These are phyloP conservation scores for Vitis labrusca DNA, from an alignment of 164 flowering plant species.

Conservation along the genomic window DNA sequence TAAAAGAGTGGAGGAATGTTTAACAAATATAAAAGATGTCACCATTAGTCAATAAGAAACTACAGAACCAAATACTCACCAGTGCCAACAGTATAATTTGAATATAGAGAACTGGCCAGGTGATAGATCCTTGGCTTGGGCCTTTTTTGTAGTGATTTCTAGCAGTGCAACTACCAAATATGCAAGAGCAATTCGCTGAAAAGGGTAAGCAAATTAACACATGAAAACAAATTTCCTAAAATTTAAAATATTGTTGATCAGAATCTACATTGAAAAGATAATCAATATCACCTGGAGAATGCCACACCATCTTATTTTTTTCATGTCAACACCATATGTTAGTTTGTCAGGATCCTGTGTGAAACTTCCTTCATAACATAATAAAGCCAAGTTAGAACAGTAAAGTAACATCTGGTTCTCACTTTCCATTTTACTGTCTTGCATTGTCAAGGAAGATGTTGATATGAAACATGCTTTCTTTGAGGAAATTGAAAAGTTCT, in stretches of 20 bases:
- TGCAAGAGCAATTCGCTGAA: conserved; percentile 84
- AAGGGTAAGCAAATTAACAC: conserved; percentile 10
- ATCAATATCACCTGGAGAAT: conserved; percentile 71
- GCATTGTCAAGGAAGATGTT: no score
- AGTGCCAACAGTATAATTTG: conserved; percentile 63
- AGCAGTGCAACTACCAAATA: conserved; percentile 68
- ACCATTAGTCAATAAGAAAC: neutral
- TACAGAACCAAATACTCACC: conserved; percentile 35
- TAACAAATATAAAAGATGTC: neutral
- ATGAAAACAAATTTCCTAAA: conserved; percentile 1
- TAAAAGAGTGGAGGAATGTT: neutral
- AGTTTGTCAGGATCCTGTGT: conserved; percentile 87
- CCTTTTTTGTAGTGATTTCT: conserved; percentile 55
- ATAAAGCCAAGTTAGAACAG: conserved; percentile 1
- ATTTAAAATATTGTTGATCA: neutral
- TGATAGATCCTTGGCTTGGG: conserved; percentile 25
- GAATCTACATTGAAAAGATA: neutral
- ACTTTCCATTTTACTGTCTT: no score
- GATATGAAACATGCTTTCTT: no score
- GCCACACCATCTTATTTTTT: conserved; percentile 72
- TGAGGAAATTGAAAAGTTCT: no score
- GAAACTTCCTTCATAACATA: conserved; percentile 58
- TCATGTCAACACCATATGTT: conserved; percentile 86
- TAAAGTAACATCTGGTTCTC: no score
- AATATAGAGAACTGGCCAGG: conserved; percentile 45